These are phyloP conservation scores for Pseudogymnoascus sp. DNA, from an alignment of 2,329 filamentous ascomycete species.

Conservation along the genomic window DNA sequence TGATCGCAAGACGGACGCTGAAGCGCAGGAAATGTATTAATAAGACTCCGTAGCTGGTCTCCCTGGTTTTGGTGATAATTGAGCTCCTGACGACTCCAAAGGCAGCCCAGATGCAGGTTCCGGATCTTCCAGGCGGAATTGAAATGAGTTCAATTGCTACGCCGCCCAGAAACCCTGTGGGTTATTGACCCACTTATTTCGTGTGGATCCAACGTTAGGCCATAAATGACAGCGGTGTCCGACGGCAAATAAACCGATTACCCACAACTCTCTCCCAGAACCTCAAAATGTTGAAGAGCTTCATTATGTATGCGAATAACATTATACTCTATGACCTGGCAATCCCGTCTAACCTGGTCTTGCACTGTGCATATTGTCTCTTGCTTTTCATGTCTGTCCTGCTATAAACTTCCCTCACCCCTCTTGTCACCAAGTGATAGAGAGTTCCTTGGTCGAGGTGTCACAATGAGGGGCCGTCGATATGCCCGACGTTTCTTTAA, in stretches of 20 bases:
- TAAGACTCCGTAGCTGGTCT: neutral
- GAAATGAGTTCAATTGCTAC: neutral
- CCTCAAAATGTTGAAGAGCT: neutral
- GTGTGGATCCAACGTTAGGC: neutral
- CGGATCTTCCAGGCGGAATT: neutral
- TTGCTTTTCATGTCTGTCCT: neutral
- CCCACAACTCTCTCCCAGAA: neutral
- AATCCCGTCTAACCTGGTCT: neutral
- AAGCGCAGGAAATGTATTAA: slow-evolving; percentile 10
- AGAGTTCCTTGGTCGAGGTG: neutral
- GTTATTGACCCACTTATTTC: slow-evolving; percentile 12
- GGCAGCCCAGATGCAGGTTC: neutral
- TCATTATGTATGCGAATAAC: neutral
- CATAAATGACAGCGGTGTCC: neutral
- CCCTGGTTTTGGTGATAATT: neutral
- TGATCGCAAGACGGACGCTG: slow-evolving; percentile 24
- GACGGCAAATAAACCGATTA: neutral
- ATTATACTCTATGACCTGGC: neutral
- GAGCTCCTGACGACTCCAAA: neutral
- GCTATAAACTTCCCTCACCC: neutral
- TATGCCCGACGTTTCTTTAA: neutral
- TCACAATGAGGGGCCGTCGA: slow-evolving; percentile 5
- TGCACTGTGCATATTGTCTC: neutral
- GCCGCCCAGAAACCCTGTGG: neutral
- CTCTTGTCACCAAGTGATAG: neutral